phyloP scores from a whole-genome alignment of 148 eudicot genomes.

The Vaccinium macrocarpon region DNA sequence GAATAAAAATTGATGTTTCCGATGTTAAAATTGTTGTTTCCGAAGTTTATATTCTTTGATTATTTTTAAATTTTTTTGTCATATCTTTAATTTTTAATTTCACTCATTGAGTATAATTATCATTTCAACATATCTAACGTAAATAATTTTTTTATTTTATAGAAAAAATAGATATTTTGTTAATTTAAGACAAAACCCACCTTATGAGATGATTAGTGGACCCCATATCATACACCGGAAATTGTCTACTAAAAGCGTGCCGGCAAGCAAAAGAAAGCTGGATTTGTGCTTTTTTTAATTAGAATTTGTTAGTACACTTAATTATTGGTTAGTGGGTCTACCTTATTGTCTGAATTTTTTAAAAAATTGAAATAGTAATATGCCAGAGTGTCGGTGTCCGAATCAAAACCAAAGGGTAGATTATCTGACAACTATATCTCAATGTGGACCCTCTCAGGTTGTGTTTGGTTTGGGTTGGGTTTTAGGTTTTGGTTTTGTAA shows the following conservation, averaged over 20 bases:
- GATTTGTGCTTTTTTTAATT: neutral
- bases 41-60: neutral
- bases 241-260: neutral
- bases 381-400: neutral
- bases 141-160: neutral
- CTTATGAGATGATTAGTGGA: neutral
- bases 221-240: neutral
- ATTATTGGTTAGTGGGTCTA: neutral
- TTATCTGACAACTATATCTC: neutral
- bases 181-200: neutral
- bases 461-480: too few species aligned
- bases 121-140: neutral
- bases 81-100: neutral
- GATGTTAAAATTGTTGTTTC: neutral
- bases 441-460: neutral
- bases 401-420: neutral
- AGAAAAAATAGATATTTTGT: neutral
- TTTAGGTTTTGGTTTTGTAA: too few species aligned
- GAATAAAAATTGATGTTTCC: neutral
- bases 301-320: neutral
- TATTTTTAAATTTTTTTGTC: neutral
- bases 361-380: neutral
- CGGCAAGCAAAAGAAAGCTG: constrained; percentile 2
- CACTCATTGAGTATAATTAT: neutral
- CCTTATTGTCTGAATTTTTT: neutral